phyloP scores from a whole-genome alignment of 2,329 filamentous ascomycete species.

The Sporothrix protearum region DNA sequence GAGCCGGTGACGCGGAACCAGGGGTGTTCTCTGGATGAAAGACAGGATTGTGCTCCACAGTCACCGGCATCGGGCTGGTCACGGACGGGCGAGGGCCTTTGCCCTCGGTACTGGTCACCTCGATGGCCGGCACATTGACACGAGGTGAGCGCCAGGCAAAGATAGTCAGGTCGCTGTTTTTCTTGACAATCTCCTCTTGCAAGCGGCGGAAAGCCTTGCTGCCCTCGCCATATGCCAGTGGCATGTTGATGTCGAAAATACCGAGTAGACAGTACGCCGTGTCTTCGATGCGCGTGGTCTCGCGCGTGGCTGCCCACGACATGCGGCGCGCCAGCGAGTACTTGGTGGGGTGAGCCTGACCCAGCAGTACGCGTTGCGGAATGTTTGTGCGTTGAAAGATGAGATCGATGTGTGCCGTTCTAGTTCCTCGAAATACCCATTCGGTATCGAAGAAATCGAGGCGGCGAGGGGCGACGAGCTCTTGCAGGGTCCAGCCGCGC shows the following conservation, averaged over 20 bases:
- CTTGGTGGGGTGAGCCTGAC: background rate
- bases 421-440: conserved; percentile 34
- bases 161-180: conserved; percentile 27
- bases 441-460: conserved; percentile 34
- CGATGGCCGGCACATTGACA: background rate
- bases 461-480: conserved; percentile 52
- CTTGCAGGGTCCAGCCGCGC: conserved; percentile 60
- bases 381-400: conserved; percentile 31
- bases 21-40: background rate
- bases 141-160: conserved; percentile 29
- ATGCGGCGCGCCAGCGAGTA: conserved; percentile 28
- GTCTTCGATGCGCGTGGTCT: conserved; percentile 28
- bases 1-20: background rate
- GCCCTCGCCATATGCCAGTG: conserved; percentile 29
- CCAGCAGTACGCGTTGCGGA: conserved; percentile 24
- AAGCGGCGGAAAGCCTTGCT: conserved; percentile 27
- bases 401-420: conserved; percentile 22
- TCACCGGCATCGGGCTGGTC: background rate
- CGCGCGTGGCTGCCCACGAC: conserved; percentile 26
- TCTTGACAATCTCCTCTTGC: conserved; percentile 28
- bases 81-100: background rate
- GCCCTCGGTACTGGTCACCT: background rate
- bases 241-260: conserved; percentile 28
- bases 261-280: conserved; percentile 30
- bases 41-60: background rate